Evolutionary conservation across 768 basidiomycete species (phyloP).

Genomic region (Kwoniella sp.): DNA sequence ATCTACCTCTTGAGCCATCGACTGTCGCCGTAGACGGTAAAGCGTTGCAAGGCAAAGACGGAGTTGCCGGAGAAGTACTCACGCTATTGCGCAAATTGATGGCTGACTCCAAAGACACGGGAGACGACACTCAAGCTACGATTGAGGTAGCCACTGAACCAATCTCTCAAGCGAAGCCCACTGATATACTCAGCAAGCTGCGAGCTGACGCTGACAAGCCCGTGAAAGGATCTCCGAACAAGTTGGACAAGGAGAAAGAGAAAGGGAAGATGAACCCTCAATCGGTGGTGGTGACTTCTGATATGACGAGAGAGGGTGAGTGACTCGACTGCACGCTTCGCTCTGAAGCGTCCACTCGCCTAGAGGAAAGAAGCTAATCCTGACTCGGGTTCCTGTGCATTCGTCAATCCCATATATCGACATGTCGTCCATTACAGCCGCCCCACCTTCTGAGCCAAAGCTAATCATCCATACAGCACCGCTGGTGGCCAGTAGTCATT

Average conservation of each 20-base stretch:
- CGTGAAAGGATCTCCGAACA: constrained; percentile 1
- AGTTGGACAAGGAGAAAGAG: neutral
- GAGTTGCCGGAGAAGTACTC: constrained; percentile 12
- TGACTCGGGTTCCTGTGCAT: too few relatives aligned
- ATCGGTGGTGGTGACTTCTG: neutral
- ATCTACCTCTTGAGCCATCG: constrained; percentile 1
- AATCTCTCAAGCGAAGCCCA: neutral
- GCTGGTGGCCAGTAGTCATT: neutral
- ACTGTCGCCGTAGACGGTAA: neutral
- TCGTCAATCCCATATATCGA: neutral
- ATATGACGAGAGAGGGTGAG: neutral
- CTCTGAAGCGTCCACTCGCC: neutral
- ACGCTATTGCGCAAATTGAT: constrained; percentile 9
- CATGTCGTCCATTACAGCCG: neutral
- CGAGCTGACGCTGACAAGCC: neutral
- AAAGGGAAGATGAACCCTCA: constrained; percentile 1
- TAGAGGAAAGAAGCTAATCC: too few relatives aligned
- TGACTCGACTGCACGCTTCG: neutral
- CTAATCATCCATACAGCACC: neutral
- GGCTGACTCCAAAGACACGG: constrained; percentile 1
- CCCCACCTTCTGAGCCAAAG: neutral
- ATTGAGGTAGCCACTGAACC: neutral
- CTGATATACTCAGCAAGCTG: neutral
- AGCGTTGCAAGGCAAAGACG: neutral
- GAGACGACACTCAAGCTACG: neutral